Conservation (phyloP, 176 grass and related monocot species). For the Cenchrus purpureus region DNA sequence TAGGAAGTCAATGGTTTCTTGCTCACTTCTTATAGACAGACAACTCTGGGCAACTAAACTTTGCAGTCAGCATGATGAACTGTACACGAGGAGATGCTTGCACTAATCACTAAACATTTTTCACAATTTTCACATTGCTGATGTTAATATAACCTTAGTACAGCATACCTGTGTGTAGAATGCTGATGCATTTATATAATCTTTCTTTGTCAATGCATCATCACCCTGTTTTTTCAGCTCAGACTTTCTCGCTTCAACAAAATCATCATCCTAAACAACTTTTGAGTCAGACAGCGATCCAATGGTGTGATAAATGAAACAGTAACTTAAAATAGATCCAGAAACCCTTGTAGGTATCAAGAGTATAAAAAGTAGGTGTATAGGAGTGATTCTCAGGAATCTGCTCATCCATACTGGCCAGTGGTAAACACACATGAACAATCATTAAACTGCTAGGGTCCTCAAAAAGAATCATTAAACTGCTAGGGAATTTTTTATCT, state of each 20-base stretch:
- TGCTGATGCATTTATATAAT: conserved; percentile 28
- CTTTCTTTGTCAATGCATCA: conserved; percentile 43
- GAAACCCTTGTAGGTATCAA: background rate
- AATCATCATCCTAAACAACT: conserved; percentile 26
- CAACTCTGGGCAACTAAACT: background rate
- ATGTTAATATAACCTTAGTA: background rate
- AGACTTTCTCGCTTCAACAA: conserved; percentile 16
- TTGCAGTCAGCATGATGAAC: background rate
- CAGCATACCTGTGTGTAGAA: conserved; percentile 30
- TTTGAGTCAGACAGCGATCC: conserved; percentile 15
- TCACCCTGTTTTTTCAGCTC: conserved; percentile 38
- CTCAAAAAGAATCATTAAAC: background rate
- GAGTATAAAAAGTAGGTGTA: background rate
- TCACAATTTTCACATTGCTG: background rate
- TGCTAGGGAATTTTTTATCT: background rate
- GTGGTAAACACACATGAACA: background rate
- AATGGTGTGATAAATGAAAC: background rate
- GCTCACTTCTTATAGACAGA: background rate
- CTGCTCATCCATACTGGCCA: background rate
- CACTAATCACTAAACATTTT: background rate
- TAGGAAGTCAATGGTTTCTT: background rate
- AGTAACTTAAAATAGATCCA: background rate
- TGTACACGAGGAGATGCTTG: background rate
- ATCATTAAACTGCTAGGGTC: background rate
- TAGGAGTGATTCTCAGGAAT: background rate